Evolutionary conservation across 805 yeast genomes (phyloP).

Genomic region (Candida takata): DNA sequence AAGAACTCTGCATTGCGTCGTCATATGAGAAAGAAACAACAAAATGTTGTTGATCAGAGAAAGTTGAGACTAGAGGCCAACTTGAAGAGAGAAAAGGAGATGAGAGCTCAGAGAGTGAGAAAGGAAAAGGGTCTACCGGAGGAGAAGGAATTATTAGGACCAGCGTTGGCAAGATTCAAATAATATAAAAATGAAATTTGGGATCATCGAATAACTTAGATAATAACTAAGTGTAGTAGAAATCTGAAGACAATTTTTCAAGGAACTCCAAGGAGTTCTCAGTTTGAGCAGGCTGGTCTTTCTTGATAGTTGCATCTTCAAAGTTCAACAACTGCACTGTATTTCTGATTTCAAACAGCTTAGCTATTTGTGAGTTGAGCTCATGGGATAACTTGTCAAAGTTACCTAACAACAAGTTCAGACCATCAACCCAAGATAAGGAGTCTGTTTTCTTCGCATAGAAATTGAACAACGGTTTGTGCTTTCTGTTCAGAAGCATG

Average conservation of each 20-base stretch:
- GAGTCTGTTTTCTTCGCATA: conserved; percentile 65
- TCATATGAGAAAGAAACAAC: conserved; percentile 73
- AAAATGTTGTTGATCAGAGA: conserved; percentile 82
- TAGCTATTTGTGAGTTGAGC: conserved; percentile 37
- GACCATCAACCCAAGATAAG: conserved; percentile 74
- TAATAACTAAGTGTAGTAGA: conserved; percentile 14
- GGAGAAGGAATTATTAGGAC: conserved; percentile 35
- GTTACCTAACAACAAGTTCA: conserved; percentile 43
- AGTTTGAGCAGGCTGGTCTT: conserved; percentile 1
- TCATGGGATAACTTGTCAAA: conserved; percentile 33
- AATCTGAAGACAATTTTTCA: conserved; percentile 14
- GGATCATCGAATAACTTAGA: background rate
- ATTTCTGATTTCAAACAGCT: conserved; percentile 38
- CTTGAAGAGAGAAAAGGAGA: conserved; percentile 64
- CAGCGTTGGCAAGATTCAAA: conserved; percentile 34
- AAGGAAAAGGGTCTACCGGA: conserved; percentile 43
- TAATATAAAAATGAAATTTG: conserved; percentile 1
- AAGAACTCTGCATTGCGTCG: conserved; percentile 80
- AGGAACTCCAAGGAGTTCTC: conserved; percentile 9
- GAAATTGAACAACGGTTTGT: conserved; percentile 44
- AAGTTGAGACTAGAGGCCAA: conserved; percentile 70
- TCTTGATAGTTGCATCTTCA: conserved; percentile 6
- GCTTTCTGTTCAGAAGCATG: conserved; percentile 37
- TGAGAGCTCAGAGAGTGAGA: conserved; percentile 47
- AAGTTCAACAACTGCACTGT: conserved; percentile 39